Percentiles rank a stretch among this genome's conserved stretches.
Evolutionary conservation across 2,329 filamentous ascomycete species (phyloP).

Genomic region (Penicillium sp.): DNA sequence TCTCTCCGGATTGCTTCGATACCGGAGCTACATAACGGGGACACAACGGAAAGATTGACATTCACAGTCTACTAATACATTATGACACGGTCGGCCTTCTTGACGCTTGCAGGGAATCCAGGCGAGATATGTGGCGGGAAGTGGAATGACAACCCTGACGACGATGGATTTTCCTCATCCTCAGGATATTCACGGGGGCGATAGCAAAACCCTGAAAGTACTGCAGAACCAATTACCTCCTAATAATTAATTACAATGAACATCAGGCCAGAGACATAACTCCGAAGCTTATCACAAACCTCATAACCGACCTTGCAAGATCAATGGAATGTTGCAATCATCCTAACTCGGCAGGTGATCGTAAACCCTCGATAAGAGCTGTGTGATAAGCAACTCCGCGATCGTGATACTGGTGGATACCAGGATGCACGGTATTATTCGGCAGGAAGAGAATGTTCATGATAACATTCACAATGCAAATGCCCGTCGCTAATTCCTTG

Average conservation of each 20-base stretch:
- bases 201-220: not conserved
- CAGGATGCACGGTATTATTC: not conserved
- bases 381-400: not conserved
- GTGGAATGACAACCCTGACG: not conserved
- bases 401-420: not conserved
- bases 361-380: not conserved
- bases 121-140: not conserved
- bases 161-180: not conserved
- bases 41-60: not conserved
- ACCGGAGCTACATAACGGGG: constrained; percentile 1
- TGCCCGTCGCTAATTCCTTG: not conserved
- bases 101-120: not conserved
- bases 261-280: not conserved
- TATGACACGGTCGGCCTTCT: not conserved
- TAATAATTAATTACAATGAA: not conserved
- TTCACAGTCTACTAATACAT: not conserved
- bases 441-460: not conserved
- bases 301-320: not conserved
- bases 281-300: not conserved
- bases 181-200: not conserved
- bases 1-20: not conserved
- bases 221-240: not conserved
- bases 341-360: too few species aligned
- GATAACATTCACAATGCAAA: not conserved
- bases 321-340: too few species aligned